Base-by-base conservation (phyloP, 371 early-diverging fungal genomes). In the Rhizopus microsporus region DNA sequence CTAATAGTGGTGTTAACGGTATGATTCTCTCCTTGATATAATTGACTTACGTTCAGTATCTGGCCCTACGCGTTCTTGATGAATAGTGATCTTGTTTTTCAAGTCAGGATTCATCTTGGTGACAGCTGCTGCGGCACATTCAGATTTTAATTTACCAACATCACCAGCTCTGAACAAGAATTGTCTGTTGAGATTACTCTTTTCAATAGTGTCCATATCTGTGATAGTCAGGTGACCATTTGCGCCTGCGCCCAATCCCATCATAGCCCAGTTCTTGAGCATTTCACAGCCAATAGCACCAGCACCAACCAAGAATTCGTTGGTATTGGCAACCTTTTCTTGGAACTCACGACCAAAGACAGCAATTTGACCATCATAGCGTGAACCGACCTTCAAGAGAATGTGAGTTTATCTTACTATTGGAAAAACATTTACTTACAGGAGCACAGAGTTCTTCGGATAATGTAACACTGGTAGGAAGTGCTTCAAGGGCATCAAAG, bases 211-310 rank as follows among this genome's bases (percentile, higher is more conserved):
- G 78, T 99, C 99, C 99, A 99, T 99, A 75, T 99, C 99, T 10
- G 99, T 99, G 45, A 99, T 83, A 62, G 86, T 81, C 44, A 99
- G 83, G 30, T 77, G 76, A 16, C 99, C 99, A 12, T 90, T 74
- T 38, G 86, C 83, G 34, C 96, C 96, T 7, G 88, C 78, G 30
- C 96, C 99, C 44, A 99, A 76, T 46, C 99, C 99, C 88, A 99
- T 94, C 96, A 99, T 91, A 30, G 95, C 94, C 93, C 98, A 97
- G 80, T 99, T 99, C 85, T 99, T 99, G 50, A 99, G 84, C 96
- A 99, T 98, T 78, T 99, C 99, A 81, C 99, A 99, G 51, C 99
- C 99, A 73, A 99, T 99, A 6, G 99, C 99, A 49, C 99, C 99
- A 44, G 99, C 92, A 50, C 99, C 99, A 37, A 99, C 99, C 37